Conservation (phyloP, 306 rosid species). For the Cucurbita moschata region DNA sequence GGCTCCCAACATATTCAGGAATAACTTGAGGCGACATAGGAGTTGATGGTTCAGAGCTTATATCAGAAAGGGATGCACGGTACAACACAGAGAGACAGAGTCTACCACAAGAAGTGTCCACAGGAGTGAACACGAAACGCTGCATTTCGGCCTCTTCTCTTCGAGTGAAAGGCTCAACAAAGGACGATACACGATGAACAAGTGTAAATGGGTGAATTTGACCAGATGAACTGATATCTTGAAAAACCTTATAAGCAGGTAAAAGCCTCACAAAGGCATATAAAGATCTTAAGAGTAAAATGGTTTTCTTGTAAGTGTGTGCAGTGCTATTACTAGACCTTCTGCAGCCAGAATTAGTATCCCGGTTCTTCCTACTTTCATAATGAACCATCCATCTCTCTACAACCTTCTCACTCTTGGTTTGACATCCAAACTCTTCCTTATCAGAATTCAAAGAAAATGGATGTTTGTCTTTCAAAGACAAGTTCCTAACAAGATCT, state of each 20-base stretch:
- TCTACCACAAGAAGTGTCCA: constrained; percentile 69
- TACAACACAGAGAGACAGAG: constrained; percentile 56
- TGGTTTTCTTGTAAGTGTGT: constrained; percentile 48
- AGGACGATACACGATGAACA: constrained; percentile 54
- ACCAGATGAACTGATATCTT: constrained; percentile 50
- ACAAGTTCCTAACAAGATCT: constrained; percentile 23
- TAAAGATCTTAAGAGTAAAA: constrained; percentile 64
- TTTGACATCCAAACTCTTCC: constrained; percentile 33
- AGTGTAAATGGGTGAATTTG: constrained; percentile 44
- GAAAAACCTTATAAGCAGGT: constrained; percentile 53
- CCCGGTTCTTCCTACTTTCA: constrained; percentile 41
- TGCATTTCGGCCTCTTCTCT: constrained; percentile 59
- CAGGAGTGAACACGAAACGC: constrained; percentile 61
- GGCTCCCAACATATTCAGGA: constrained; percentile 76
- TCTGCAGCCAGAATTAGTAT: constrained; percentile 33
- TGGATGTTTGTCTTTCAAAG: constrained; percentile 31
- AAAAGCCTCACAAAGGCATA: constrained; percentile 63
- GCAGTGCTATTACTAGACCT: constrained; percentile 38
- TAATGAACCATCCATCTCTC: constrained; percentile 82
- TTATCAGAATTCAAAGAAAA: constrained; percentile 29
- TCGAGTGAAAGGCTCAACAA: constrained; percentile 51
- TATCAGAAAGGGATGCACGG: constrained; percentile 32
- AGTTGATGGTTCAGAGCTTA: constrained; percentile 47
- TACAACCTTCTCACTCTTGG: constrained; percentile 47
- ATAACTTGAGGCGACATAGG: constrained; percentile 63